Percentiles rank a stretch among this genome's conserved stretches.
phyloP scores from a whole-genome alignment of 1,284 basidiomycete genomes.

The Cryptococcus sp. region DNA sequence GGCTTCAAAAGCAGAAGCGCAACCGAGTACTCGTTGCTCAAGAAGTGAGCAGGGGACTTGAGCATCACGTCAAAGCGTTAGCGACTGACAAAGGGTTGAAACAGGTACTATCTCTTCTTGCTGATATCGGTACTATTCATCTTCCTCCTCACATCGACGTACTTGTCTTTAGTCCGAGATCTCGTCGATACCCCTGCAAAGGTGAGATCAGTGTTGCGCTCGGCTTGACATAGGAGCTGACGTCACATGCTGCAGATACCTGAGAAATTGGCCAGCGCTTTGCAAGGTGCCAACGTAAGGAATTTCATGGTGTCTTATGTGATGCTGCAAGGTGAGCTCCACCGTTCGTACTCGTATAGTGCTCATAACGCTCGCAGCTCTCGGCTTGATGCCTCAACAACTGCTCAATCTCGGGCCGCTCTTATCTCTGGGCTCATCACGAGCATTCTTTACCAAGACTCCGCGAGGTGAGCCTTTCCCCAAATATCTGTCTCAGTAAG shows the following conservation, averaged over 20 bases:
- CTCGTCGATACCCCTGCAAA: constrained; percentile 76
- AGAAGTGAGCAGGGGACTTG: constrained; percentile 65
- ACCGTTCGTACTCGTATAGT: background rate
- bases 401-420: constrained; percentile 84
- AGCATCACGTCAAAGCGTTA: background rate
- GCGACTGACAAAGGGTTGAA: background rate
- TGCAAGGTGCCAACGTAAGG: constrained; percentile 66
- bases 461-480: constrained; percentile 68
- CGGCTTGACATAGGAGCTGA: too few relatives aligned
- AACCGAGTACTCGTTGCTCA: constrained; percentile 89
- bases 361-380: constrained; percentile 56
- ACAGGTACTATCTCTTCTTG: constrained; percentile 89
- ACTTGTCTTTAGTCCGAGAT: constrained; percentile 83
- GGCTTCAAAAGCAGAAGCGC: constrained; percentile 85
- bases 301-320: constrained; percentile 97
- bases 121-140: constrained; percentile 94
- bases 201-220: constrained; percentile 22
- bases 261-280: constrained; percentile 78
- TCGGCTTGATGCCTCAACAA: constrained; percentile 94
- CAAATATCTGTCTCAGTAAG: background rate
- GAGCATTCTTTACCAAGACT: constrained; percentile 72
- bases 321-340: constrained; percentile 76
- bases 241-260: constrained; percentile 65
- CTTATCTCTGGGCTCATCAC: constrained; percentile 70
- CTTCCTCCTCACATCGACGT: constrained; percentile 86